phyloP scores from a whole-genome alignment of 2,329 filamentous ascomycete genomes.

The Chrysosporium keratinophilum region DNA sequence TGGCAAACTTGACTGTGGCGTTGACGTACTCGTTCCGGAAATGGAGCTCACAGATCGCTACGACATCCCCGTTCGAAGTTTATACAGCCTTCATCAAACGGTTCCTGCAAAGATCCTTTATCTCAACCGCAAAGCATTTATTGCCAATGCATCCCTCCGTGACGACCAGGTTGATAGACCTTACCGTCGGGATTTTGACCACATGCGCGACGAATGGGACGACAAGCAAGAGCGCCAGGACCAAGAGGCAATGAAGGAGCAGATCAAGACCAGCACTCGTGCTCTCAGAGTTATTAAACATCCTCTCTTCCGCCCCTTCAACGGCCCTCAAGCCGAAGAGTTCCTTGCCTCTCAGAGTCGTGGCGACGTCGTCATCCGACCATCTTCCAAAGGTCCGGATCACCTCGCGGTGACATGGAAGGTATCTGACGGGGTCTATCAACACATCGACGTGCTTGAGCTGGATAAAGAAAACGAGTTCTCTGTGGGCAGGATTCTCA shows the following conservation, averaged over 20 bases:
- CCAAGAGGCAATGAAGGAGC: slow-evolving; percentile 71
- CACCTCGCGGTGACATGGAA: slow-evolving; percentile 98
- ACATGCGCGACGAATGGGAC: slow-evolving; percentile 77
- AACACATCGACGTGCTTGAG: slow-evolving; percentile 95
- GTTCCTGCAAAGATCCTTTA: slow-evolving; percentile 79
- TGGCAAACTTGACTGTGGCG: slow-evolving; percentile 83
- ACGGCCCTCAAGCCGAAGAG: slow-evolving; percentile 82
- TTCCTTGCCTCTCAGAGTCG: slow-evolving; percentile 75
- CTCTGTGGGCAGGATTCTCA: slow-evolving; percentile 74
- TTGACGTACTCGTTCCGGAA: slow-evolving; percentile 77
- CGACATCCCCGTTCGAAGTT: slow-evolving; percentile 56
- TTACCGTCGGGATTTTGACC: slow-evolving; percentile 58
- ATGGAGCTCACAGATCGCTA: slow-evolving; percentile 68
- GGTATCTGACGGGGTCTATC: slow-evolving; percentile 88
- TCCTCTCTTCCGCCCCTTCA: slow-evolving; percentile 88
- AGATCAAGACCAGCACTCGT: slow-evolving; percentile 73
- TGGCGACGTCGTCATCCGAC: slow-evolving; percentile 88
- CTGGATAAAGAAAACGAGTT: slow-evolving; percentile 96
- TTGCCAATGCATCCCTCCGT: slow-evolving; percentile 71
- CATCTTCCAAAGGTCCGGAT: slow-evolving; percentile 88
- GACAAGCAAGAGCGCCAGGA: slow-evolving; percentile 69
- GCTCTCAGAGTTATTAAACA: slow-evolving; percentile 95
- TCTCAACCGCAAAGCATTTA: slow-evolving; percentile 76
- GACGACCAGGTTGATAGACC: slow-evolving; percentile 70
- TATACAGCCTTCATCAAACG: slow-evolving; percentile 71